Percentiles rank a stretch among this genome's conserved stretches.
Conservation (phyloP, 108 stramenopile genomes). For the Skeletonema costatum region DNA sequence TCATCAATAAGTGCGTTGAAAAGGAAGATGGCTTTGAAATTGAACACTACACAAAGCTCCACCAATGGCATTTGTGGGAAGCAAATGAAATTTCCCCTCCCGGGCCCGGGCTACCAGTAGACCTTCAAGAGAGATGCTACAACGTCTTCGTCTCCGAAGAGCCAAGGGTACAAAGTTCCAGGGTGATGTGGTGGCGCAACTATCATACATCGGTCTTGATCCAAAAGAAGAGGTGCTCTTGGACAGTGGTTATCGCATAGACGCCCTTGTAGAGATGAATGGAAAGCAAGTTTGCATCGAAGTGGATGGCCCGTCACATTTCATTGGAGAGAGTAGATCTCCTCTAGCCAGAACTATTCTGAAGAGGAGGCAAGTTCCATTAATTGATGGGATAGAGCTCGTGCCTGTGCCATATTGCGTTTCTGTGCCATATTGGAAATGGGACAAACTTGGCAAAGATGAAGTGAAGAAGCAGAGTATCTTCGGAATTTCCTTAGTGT, state of each 20-base stretch:
- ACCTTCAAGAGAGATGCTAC: constrained; percentile 20
- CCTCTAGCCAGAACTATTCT: neutral
- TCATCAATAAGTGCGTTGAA: constrained; percentile 16
- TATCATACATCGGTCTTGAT: constrained; percentile 3
- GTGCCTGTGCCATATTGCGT: no score
- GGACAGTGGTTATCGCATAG: no score
- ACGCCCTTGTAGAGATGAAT: neutral
- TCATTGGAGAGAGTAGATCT: neutral
- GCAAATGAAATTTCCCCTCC: neutral
- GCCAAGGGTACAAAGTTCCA: neutral
- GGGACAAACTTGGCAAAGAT: no score
- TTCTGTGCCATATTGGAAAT: no score
- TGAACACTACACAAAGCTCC: constrained; percentile 34
- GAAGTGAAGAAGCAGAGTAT: no score
- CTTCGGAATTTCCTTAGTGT: no score
- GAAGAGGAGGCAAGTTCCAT: neutral
- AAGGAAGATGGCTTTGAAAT: constrained; percentile 20
- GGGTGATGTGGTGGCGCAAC: constrained; percentile 3
- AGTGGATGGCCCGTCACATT: constrained; percentile 24
- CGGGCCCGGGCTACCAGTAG: neutral
- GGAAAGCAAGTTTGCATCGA: constrained; percentile 6
- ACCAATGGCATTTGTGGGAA: constrained; percentile 2
- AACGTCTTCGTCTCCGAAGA: constrained; percentile 1
- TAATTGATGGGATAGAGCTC: no score
- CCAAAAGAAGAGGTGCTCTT: neutral